These are phyloP conservation scores for Termitomyces sp. DNA, from an alignment of 768 basidiomycete species.

Conservation along the genomic window DNA sequence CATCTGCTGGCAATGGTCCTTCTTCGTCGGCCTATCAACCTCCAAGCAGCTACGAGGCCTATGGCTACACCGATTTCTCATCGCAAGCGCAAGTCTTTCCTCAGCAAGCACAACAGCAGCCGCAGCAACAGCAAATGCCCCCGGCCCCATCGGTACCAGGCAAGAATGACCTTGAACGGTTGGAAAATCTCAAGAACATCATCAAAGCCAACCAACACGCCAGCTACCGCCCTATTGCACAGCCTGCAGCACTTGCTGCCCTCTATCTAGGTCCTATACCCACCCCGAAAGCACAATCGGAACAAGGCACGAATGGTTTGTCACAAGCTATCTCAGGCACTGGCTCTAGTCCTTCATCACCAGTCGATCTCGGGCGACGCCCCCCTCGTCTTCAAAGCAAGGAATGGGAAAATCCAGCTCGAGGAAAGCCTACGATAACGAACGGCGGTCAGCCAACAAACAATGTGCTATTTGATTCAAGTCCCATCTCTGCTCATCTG, in stretches of 20 bases:
- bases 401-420: conserved; percentile 23
- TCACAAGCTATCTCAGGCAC: conserved; percentile 30
- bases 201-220: conserved; percentile 76
- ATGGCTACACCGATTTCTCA: conserved; percentile 27
- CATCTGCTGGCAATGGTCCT: conserved; percentile 26
- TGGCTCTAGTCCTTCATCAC: conserved; percentile 19
- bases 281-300: conserved; percentile 19
- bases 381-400: conserved; percentile 26
- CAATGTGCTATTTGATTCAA: conserved; percentile 31
- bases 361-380: conserved; percentile 21
- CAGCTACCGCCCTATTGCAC: conserved; percentile 62
- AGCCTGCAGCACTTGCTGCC: conserved; percentile 60
- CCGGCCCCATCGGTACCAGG: conserved; percentile 32
- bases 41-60: conserved; percentile 32
- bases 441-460: conserved; percentile 22
- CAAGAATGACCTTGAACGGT: conserved; percentile 65
- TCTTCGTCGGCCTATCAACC: conserved; percentile 30
- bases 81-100: background rate
- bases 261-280: conserved; percentile 58
- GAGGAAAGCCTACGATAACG: conserved; percentile 20
- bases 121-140: conserved; percentile 19
- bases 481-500: conserved; percentile 7
- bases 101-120: conserved; percentile 20
- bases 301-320: conserved; percentile 24
- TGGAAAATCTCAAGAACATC: conserved; percentile 70